These are phyloP conservation scores for Saturnispora serradocipensis DNA, from an alignment of 805 yeast species.

Conservation along the genomic window DNA sequence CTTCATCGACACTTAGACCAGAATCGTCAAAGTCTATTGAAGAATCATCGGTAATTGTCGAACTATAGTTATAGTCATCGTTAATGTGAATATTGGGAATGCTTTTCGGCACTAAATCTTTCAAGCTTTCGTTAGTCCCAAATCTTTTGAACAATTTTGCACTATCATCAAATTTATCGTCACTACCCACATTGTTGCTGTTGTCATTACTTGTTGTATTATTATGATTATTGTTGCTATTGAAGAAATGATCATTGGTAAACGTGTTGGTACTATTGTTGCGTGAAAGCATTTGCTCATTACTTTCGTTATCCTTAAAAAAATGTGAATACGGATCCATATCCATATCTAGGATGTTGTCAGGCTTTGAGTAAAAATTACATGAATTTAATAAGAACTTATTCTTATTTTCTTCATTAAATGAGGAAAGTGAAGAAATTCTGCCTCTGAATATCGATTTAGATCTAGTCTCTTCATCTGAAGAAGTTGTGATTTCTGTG, in stretches of 20 bases:
- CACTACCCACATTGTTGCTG: neutral
- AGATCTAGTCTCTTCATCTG: constrained; percentile 10
- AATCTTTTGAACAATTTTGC: constrained; percentile 3
- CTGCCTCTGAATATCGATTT: constrained; percentile 9
- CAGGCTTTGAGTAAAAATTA: constrained; percentile 10
- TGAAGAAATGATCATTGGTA: neutral
- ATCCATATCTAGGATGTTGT: constrained; percentile 6
- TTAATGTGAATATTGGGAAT: neutral
- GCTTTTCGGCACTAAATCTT: constrained; percentile 5
- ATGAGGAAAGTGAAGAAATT: constrained; percentile 14
- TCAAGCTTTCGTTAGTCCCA: constrained; percentile 7
- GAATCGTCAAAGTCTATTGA: neutral
- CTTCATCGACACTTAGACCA: neutral
- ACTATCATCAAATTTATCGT: constrained; percentile 3
- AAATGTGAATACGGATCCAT: constrained; percentile 14
- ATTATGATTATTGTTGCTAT: neutral
- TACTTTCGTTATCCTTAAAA: constrained; percentile 1
- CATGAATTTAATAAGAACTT: constrained; percentile 12
- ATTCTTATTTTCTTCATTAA: constrained; percentile 14
- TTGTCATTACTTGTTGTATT: neutral
- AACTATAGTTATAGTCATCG: neutral
- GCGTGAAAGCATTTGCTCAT: neutral
- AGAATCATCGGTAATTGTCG: constrained; percentile 5
- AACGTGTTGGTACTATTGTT: neutral
- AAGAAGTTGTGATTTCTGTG: neutral